These are phyloP conservation scores for Ogataea siamensis DNA, from an alignment of 805 yeast genomes.

Conservation along the genomic window DNA sequence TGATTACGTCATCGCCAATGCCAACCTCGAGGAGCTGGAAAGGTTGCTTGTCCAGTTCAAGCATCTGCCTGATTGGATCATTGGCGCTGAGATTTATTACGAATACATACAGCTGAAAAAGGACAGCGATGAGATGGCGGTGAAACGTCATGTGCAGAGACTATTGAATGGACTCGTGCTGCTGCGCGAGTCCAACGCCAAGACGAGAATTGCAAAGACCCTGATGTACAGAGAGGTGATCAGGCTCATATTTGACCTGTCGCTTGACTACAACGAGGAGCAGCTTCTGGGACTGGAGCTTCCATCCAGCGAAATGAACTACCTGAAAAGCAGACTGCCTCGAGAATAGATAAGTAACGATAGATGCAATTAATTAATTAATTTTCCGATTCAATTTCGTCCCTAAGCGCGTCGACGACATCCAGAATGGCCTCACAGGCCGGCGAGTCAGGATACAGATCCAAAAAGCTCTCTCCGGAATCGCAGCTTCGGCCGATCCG, in stretches of 20 bases:
- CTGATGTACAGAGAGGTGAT: conserved; percentile 52
- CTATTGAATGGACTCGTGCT: conserved; percentile 47
- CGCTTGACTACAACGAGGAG: conserved; percentile 30
- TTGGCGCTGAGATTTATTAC: conserved; percentile 58
- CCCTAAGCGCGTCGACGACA: conserved; percentile 73
- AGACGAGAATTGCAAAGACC: conserved; percentile 48
- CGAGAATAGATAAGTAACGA: conserved; percentile 8
- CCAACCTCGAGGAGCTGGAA: conserved; percentile 29
- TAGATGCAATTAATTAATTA: conserved; percentile 9
- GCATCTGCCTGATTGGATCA: conserved; percentile 45
- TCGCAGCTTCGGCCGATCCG: conserved; percentile 90
- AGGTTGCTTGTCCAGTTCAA: conserved; percentile 45
- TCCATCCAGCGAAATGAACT: conserved; percentile 45
- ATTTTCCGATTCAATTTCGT: conserved; percentile 29
- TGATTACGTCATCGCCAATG: conserved; percentile 53
- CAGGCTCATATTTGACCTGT: conserved; percentile 36
- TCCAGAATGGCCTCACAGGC: conserved; percentile 82
- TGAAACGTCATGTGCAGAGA: conserved; percentile 32
- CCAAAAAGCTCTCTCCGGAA: conserved; percentile 78
- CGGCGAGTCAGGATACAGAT: conserved; percentile 85
- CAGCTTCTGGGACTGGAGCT: conserved; percentile 40
- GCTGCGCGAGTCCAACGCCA: conserved; percentile 36
- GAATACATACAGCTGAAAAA: conserved; percentile 41
- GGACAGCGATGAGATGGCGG: conserved; percentile 18
- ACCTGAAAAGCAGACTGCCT: conserved; percentile 31